Conservation (phyloP, 352 stramenopile species). For the Pythium plurisporium region DNA sequence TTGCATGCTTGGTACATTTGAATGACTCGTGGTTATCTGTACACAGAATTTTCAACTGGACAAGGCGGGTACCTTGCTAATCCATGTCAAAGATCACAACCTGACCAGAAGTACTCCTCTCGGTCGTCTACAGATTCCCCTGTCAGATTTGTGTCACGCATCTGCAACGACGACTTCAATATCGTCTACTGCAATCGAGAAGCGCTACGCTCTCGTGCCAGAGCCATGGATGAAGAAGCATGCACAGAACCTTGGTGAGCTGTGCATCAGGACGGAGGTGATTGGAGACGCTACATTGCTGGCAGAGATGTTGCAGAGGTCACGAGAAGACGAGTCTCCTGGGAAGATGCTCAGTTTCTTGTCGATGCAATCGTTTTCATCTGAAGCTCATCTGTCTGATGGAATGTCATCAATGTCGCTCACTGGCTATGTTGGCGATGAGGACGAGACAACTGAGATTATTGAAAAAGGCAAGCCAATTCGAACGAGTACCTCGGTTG, state of each 20-base stretch:
- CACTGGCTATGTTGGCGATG: slow-evolving; percentile 19
- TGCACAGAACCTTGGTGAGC: slow-evolving; percentile 44
- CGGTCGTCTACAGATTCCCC: slow-evolving; percentile 57
- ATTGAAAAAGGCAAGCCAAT: slow-evolving; percentile 36
- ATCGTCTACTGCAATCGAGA: slow-evolving; percentile 37
- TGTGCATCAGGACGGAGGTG: slow-evolving; percentile 67
- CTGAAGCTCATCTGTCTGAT: slow-evolving; percentile 31
- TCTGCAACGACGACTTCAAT: slow-evolving; percentile 56
- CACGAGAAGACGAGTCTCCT: slow-evolving; percentile 24
- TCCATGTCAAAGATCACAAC: slow-evolving; percentile 79
- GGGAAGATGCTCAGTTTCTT: slow-evolving; percentile 53
- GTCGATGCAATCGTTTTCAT: slow-evolving; percentile 46
- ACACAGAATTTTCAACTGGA: slow-evolving; percentile 41
- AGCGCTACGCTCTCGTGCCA: slow-evolving; percentile 50
- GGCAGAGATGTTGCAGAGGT: slow-evolving; percentile 46
- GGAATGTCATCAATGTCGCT: slow-evolving; percentile 12
- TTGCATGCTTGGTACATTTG: neutral
- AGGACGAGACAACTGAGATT: slow-evolving; percentile 47
- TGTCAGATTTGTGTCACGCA: slow-evolving; percentile 51
- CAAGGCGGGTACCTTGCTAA: slow-evolving; percentile 41
- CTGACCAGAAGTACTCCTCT: slow-evolving; percentile 61
- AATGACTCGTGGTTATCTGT: neutral
- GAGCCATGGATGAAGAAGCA: slow-evolving; percentile 77
- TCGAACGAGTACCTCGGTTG: slow-evolving; percentile 32
- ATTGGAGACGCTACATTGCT: slow-evolving; percentile 50